These are phyloP conservation scores for Coprinopsis marcescibilis DNA, from an alignment of 768 basidiomycete genomes.

Conservation along the genomic window DNA sequence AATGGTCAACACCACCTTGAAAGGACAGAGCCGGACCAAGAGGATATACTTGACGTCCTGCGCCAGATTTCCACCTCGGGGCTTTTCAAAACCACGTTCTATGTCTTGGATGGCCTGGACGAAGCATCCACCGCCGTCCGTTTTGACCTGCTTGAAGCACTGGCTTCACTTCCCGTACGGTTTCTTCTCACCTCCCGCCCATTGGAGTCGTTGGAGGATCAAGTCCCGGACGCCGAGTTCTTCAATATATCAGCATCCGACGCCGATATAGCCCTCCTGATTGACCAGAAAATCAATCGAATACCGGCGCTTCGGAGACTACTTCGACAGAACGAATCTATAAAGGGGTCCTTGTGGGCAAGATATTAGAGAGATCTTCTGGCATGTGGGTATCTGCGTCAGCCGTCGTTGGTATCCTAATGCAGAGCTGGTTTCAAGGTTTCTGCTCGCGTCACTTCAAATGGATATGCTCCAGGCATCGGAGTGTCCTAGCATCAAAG, in stretches of 20 bases:
- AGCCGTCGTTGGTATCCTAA: not conserved
- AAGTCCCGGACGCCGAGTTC: not conserved
- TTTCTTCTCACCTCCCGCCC: constrained; percentile 2
- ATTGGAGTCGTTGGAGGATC: not conserved
- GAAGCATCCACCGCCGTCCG: not conserved
- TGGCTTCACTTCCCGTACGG: not conserved
- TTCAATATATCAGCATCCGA: not conserved
- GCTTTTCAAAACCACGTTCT: not conserved
- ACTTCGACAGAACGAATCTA: not conserved
- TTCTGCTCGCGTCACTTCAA: constrained; percentile 3
- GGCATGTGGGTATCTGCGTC: constrained; percentile 5
- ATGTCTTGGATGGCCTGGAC: constrained; percentile 4
- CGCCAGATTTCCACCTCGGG: not conserved
- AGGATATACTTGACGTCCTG: not conserved
- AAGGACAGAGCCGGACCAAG: not conserved
- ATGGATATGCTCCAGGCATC: not conserved
- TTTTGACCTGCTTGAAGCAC: not conserved
- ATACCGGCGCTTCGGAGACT: not conserved
- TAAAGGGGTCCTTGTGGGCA: not conserved
- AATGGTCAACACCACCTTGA: not conserved
- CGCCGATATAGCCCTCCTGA: not conserved
- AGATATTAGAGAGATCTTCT: constrained; percentile 1
- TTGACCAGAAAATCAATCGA: not conserved
- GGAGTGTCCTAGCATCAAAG: not conserved
- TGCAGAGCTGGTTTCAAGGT: not conserved